Evolutionary conservation across 2,329 filamentous ascomycete genomes (phyloP), one percentile per base, ranked within the genome.

Genomic region (Tolypocladium nubicola): DNA sequence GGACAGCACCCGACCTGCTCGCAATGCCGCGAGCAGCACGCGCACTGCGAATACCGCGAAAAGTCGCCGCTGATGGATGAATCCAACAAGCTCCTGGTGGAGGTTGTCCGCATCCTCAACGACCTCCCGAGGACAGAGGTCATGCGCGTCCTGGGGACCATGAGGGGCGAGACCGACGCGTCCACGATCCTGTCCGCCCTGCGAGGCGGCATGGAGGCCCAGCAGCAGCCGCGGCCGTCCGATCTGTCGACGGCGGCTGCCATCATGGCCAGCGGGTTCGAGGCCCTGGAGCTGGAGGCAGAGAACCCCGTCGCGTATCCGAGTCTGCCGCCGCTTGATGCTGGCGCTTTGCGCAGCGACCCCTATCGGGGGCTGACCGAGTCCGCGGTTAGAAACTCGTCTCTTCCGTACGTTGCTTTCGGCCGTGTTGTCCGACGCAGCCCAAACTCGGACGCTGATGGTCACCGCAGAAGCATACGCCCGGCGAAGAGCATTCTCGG

Each of bases 91-190:
- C 30, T 55, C 35, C 14, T 52, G 33, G 21, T 61, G 2, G 67
- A 71, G 43, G 23, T 70, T 1, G 43, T 69, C 5, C 60, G 65
- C 11, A 59, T 67, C 1, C 54, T 70, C 4, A 63, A 61, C 39
- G 56, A 60, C 19, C 52, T 66, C 2, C 60, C 67, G 0, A 56
- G 63, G 13, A 19, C 57, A 0, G 61, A 64, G 26, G 62, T 63
- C 6, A 26, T 57, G 2, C 54, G 60, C 6, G 62, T 66, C 1
- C 30, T 71, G 16, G 54, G 58, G 4, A 23, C 57, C 11, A 52
- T 70, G 1, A 61, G 65, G 10, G 58, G 62, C 21, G 62, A 64
- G 9, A 57, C 56, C 8, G 65, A 68, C 53, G 55, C 63, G 2
- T 53, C 58, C 6, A 56, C 53, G 1, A 65, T 63, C 26, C 33